Percentiles rank a stretch among this genome's conserved stretches.
Evolutionary conservation across 345 rosid species (phyloP).

Genomic region (Corymbia maculata): DNA sequence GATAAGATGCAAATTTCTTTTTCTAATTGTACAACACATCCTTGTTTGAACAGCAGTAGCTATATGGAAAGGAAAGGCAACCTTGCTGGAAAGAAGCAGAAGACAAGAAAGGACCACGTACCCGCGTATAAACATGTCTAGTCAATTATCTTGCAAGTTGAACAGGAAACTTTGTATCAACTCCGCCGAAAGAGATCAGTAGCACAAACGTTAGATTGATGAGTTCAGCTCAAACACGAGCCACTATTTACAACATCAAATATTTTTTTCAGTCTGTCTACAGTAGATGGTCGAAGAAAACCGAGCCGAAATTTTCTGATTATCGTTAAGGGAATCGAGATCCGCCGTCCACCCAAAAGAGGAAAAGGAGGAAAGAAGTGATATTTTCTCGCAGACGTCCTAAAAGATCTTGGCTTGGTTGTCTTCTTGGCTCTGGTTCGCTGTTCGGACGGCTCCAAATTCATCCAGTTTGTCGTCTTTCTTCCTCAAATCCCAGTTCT

Average conservation of each 20-base stretch:
- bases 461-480: conserved; percentile 8
- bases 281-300: background rate
- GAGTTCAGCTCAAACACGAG: background rate
- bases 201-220: background rate
- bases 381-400: background rate
- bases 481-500: background rate
- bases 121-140: background rate
- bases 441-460: background rate
- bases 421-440: background rate
- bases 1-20: background rate
- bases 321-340: background rate
- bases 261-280: background rate
- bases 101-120: background rate
- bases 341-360: background rate
- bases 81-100: background rate
- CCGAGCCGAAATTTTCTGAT: background rate
- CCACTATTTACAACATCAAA: background rate
- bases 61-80: background rate
- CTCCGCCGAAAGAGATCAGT: background rate
- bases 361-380: background rate
- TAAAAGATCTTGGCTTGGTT: background rate
- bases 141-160: background rate
- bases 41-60: background rate
- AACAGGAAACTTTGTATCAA: background rate
- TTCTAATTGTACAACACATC: background rate